phyloP scores from a whole-genome alignment of 768 basidiomycete species.

The Mycena maculata region DNA sequence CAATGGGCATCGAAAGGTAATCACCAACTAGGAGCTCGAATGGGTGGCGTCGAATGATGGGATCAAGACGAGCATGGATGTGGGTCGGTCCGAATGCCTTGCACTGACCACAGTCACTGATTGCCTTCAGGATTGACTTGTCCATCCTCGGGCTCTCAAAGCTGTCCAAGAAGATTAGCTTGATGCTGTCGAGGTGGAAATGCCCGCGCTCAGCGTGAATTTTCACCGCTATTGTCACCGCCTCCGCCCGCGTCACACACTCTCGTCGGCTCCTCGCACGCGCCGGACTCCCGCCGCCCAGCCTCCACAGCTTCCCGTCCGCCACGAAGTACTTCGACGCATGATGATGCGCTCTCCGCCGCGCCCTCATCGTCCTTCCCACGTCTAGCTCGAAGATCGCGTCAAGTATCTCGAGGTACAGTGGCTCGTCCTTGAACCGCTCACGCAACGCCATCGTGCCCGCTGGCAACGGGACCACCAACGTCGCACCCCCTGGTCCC shows the following conservation, averaged over 20 bases:
- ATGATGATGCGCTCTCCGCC: neutral
- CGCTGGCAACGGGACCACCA: neutral
- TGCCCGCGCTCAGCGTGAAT: no score
- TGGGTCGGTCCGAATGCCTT: neutral
- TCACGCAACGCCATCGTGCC: neutral
- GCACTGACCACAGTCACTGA: neutral
- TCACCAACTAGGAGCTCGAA: slow-evolving; percentile 42
- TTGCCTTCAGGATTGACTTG: slow-evolving; percentile 31
- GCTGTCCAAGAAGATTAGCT: no score
- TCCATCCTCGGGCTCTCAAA: slow-evolving; percentile 13
- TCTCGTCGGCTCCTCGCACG: neutral
- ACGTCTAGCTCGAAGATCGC: neutral
- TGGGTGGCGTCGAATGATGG: slow-evolving; percentile 25
- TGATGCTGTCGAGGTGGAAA: no score
- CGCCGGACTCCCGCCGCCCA: neutral
- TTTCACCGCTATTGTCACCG: no score
- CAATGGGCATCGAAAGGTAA: slow-evolving; percentile 39
- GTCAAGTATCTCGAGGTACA: neutral
- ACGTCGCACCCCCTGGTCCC: no score
- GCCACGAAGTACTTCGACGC: neutral
- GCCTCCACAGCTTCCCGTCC: neutral
- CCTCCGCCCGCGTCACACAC: neutral
- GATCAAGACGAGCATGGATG: slow-evolving; percentile 24
- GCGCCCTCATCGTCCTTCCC: neutral
- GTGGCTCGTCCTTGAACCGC: neutral